These are phyloP conservation scores for Cladophialophora exuberans DNA, from an alignment of 2,329 filamentous ascomycete species.

Conservation along the genomic window DNA sequence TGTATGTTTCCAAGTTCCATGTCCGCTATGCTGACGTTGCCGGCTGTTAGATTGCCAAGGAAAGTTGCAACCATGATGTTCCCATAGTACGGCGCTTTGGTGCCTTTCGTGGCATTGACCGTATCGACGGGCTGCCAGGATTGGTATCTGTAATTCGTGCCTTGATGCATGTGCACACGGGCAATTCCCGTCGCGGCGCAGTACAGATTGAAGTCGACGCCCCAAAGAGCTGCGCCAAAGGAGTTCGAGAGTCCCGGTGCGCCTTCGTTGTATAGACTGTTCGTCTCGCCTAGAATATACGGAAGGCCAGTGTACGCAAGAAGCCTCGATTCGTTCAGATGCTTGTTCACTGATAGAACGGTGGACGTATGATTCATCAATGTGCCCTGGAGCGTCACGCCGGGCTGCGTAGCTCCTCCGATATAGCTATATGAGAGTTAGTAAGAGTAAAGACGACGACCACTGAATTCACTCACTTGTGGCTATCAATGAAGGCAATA, in stretches of 20 bases:
- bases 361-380: constrained; percentile 66
- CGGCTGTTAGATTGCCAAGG: constrained; percentile 46
- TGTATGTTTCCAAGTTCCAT: constrained; percentile 43
- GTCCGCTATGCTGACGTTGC: constrained; percentile 51
- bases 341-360: constrained; percentile 54
- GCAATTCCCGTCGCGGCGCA: constrained; percentile 59
- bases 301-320: constrained; percentile 45
- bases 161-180: constrained; percentile 67
- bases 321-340: constrained; percentile 54
- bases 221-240: constrained; percentile 69
- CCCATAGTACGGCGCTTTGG: constrained; percentile 67
- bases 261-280: constrained; percentile 66
- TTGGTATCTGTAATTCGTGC: constrained; percentile 64
- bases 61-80: constrained; percentile 62
- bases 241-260: constrained; percentile 64
- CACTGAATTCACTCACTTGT: constrained; percentile 54
- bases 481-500: constrained; percentile 59
- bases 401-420: constrained; percentile 60
- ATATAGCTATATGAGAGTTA: constrained; percentile 61
- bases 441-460: constrained; percentile 6
- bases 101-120: constrained; percentile 50
- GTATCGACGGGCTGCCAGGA: constrained; percentile 61
- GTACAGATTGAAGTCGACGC: constrained; percentile 64
- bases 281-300: constrained; percentile 64
- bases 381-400: constrained; percentile 64